Base-by-base conservation (phyloP, 805 yeast species). In the Diddensiella transvaalensis region DNA sequence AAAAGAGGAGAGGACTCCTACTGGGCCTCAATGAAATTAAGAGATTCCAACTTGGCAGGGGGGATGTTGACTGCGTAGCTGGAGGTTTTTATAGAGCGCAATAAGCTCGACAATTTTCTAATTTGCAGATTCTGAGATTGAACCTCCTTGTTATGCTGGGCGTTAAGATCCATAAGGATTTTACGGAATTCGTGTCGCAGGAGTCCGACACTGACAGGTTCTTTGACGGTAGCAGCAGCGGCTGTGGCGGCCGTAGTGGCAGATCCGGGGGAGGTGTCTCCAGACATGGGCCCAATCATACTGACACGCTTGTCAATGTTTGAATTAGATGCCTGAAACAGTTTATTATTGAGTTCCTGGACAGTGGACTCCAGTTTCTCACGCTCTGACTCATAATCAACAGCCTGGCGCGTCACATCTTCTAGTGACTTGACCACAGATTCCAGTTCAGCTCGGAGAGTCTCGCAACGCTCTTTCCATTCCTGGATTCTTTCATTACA, bases 321-420 rank as follows among this genome's bases (percentile, higher is more conserved):
- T 6, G 42, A 26, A 26, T 48, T 40, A 3, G 55, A 47, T 18
- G 44, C 43, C 22, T 55, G 47, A 21, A 47, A 46, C 22, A 56
- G 48, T 29, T 62, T 57, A 15, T 46, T 42, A 30, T 60, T 54
- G 22, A 63, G 53, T 8, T 54, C 55, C 33, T 49, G 47, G n/a
- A 63, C 57, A 37, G 52, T 55, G 3, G 46, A 33, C 35, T 65
- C 67, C 26, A 66, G 55, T 22, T 52, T 50, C 15, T 49, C 46
- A 3, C 65, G 56, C 42, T 64, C 66, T 22, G 62, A 48, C 42
- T 67, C 71, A 40, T 62, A 61, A 41, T 59, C 64, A 18, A 67
- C 69, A 1, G 71, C 62, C 46, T 67, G 59, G 17, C 58, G 49
- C n/a, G 71, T 67, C 23, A 67, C 62, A 24, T 67, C 69, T 36